Conservation (phyloP, 1,139 yeast species). For the Hyphopichia khmerensis region DNA sequence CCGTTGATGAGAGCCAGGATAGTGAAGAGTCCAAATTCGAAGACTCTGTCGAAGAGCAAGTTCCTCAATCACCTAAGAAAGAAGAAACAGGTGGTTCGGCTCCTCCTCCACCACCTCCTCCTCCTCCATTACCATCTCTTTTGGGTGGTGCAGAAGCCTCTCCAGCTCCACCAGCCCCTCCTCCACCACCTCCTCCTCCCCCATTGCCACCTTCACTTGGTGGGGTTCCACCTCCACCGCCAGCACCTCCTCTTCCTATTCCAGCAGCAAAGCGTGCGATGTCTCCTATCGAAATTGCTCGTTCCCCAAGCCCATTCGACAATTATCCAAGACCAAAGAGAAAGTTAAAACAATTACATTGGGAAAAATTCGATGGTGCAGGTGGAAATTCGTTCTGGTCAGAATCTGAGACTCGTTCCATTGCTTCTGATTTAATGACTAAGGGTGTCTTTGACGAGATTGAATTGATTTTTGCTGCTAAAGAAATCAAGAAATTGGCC, state of each 20-base stretch:
- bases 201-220: conserved; percentile 15
- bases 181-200: conserved; percentile 19
- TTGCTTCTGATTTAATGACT: conserved; percentile 60
- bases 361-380: conserved; percentile 70
- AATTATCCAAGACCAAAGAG: conserved; percentile 72
- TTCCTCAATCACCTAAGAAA: neutral
- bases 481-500: conserved; percentile 61
- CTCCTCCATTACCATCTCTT: conserved; percentile 37
- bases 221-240: conserved; percentile 18
- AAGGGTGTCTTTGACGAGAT: conserved; percentile 76
- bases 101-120: conserved; percentile 14
- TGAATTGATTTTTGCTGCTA: conserved; percentile 76
- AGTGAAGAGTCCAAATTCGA: conserved; percentile 11
- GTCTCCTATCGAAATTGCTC: conserved; percentile 5
- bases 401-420: conserved; percentile 29
- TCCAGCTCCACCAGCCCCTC: conserved; percentile 12
- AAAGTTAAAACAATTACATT: conserved; percentile 77
- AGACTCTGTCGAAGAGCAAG: conserved; percentile 12
- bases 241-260: conserved; percentile 20
- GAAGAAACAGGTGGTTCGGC: conserved; percentile 6
- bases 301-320: conserved; percentile 44
- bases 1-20: conserved; percentile 9
- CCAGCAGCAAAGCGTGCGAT: conserved; percentile 8
- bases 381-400: conserved; percentile 70
- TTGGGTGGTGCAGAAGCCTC: conserved; percentile 21